phyloP scores from a whole-genome alignment of 1,284 basidiomycete genomes.

The Singerocomus inundabilis region DNA sequence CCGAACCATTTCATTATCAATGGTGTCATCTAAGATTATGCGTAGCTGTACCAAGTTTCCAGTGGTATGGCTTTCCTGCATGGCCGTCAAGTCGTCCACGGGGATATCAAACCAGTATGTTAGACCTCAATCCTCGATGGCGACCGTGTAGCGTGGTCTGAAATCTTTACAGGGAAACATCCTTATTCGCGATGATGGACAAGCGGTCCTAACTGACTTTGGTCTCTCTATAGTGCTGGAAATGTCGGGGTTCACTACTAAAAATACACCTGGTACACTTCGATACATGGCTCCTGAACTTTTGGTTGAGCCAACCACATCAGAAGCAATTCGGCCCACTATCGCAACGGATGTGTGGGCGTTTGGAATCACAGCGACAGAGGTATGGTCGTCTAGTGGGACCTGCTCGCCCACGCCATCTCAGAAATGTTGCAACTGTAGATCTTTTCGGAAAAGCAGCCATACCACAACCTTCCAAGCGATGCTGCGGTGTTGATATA shows the following conservation, averaged over 20 bases:
- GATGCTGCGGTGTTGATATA: slow-evolving; percentile 21
- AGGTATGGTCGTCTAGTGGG: slow-evolving; percentile 15
- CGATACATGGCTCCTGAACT: slow-evolving; percentile 33
- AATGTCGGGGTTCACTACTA: slow-evolving; percentile 31
- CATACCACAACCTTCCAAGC: slow-evolving; percentile 13
- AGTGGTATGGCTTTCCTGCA: slow-evolving; percentile 28
- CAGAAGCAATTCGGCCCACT: slow-evolving; percentile 19
- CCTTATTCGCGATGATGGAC: slow-evolving; percentile 21
- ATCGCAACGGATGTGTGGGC: slow-evolving; percentile 29
- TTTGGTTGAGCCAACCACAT: slow-evolving; percentile 10
- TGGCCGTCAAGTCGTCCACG: slow-evolving; percentile 20
- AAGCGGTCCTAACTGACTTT: slow-evolving; percentile 32
- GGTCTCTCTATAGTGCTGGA: slow-evolving; percentile 33
- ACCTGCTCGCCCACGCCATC: not conserved
- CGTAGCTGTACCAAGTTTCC: slow-evolving; percentile 22
- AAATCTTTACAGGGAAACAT: slow-evolving; percentile 25
- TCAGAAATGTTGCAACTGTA: slow-evolving; percentile 1
- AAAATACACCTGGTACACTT: slow-evolving; percentile 25
- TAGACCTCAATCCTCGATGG: not conserved
- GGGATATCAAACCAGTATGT: slow-evolving; percentile 33
- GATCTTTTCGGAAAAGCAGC: slow-evolving; percentile 27
- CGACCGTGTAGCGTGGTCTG: not conserved
- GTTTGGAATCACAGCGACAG: slow-evolving; percentile 27
- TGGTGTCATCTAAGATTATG: not conserved
- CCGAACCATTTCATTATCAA: not conserved